Base-by-base conservation (phyloP, 352 stramenopile species). In the Pythium apleroticum region DNA sequence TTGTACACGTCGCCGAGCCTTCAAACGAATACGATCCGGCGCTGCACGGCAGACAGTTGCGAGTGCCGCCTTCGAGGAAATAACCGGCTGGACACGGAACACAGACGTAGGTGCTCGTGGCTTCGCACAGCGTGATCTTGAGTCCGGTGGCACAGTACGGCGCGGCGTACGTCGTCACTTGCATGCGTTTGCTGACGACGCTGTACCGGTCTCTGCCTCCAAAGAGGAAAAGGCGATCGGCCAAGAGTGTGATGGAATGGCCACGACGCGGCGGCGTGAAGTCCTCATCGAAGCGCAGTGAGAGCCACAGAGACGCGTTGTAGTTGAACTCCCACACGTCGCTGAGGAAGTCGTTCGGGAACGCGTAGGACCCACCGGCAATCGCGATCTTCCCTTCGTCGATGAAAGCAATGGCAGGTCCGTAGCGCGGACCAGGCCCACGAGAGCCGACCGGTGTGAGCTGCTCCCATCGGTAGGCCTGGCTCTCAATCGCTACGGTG, bases 251-350 rank as follows among this genome's bases (percentile, higher is more conserved):
- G 31, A 91, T 72, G 19, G 76, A 71, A 57, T 91, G 82, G 15
- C 78, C 77, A 48, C 81, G 77, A 19, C 81, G 77, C 12, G 72
- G 69, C 20, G 81, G 78, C 5, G 73, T 67, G 52, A 80, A 82
- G 66, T 88, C 79, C n/a, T 54, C 57, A 0, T 70, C 55, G 60
- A 88, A 89, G 19, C 69, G 67, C 27, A 91, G 65, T 12, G 69
- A 73, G 24, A 90, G 65, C 81, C 84, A 93, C 58, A 89, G 81
- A 15, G 74, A 84, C 0, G 80, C 76, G 35, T 87, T 88, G 60
- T 86, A 61, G 20, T 91, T 88, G 48, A 89, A 68, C 56, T 91
- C 84, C 84, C 84, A 93, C 15, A 73, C 66, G 41, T 93, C 84
- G 31, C 71, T 76, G 5, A 93, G 70, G 50, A 89, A 93, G 54